Evolutionary conservation across 2,329 filamentous ascomycete species (phyloP).

Genomic region (Diplodia scrobiculata): DNA sequence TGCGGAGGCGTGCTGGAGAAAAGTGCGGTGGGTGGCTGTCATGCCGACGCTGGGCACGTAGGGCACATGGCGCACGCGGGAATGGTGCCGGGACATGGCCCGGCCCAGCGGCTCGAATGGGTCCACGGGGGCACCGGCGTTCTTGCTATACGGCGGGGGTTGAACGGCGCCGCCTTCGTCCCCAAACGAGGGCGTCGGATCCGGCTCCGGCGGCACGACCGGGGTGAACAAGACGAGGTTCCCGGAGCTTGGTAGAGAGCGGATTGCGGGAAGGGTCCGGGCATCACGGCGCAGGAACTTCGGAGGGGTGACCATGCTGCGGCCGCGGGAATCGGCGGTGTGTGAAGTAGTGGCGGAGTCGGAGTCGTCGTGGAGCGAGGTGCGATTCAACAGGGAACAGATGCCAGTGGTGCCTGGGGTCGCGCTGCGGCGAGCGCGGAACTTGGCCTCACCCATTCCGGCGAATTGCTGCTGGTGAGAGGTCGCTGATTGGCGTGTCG

Average conservation of each 20-base stretch:
- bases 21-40: constrained; percentile 63
- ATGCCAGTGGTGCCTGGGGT: constrained; percentile 32
- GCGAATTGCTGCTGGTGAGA: constrained; percentile 15
- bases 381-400: constrained; percentile 32
- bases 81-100: constrained; percentile 62
- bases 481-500: constrained; percentile 18
- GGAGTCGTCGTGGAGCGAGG: constrained; percentile 30
- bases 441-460: constrained; percentile 36
- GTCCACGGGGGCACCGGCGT: constrained; percentile 53
- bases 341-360: constrained; percentile 2
- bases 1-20: constrained; percentile 62
- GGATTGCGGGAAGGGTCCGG: constrained; percentile 11
- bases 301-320: constrained; percentile 28
- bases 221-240: constrained; percentile 53
- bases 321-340: constrained; percentile 36
- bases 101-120: constrained; percentile 73
- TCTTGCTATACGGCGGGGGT: background rate
- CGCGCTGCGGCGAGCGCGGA: constrained; percentile 30
- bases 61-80: constrained; percentile 68
- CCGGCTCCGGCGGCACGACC: constrained; percentile 62
- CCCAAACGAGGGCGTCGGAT: constrained; percentile 44
- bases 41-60: constrained; percentile 67
- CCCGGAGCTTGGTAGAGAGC: constrained; percentile 1
- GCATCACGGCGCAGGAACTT: constrained; percentile 19
- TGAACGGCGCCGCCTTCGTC: constrained; percentile 37